Conservation (phyloP, 139 green algal genomes). For the Coelastrella sp. region DNA sequence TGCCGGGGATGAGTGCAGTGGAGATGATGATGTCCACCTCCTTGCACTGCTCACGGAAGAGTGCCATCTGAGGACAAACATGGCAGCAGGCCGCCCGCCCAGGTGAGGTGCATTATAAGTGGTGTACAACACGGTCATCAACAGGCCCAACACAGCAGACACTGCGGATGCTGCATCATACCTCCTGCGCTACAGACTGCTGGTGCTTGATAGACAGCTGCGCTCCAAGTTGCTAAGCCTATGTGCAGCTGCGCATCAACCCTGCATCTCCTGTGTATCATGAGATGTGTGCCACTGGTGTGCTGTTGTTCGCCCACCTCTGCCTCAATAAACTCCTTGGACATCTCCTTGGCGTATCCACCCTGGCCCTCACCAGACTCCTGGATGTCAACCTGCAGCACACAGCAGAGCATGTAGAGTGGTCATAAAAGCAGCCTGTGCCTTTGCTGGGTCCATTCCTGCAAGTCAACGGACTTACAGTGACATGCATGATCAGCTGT, state of each 20-base stretch:
- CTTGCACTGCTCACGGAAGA: constrained; percentile 79
- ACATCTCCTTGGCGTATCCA: constrained; percentile 92
- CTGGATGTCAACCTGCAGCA: constrained; percentile 64
- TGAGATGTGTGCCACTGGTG: background rate
- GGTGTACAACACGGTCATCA: too few relatives aligned
- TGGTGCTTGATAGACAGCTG: background rate
- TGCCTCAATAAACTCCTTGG: constrained; percentile 82
- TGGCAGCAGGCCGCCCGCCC: too few relatives aligned
- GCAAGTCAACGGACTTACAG: too few relatives aligned
- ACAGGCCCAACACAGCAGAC: background rate
- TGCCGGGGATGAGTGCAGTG: constrained; percentile 84
- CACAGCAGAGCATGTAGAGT: background rate
- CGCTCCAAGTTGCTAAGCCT: too few relatives aligned
- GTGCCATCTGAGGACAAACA: constrained; percentile 33
- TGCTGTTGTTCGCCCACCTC: constrained; percentile 62
- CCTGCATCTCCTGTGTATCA: background rate
- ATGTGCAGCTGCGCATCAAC: background rate
- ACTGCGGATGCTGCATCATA: background rate
- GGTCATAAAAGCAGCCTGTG: too few relatives aligned
- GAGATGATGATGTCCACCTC: constrained; percentile 96
- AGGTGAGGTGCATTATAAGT: too few relatives aligned
- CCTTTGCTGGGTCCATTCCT: too few relatives aligned
- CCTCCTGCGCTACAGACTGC: background rate
- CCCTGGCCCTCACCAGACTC: constrained; percentile 82
- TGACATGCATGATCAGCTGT: too few relatives aligned